These are phyloP conservation scores for Verticillium dahliae DNA, from an alignment of 2,329 filamentous ascomycete genomes.

Conservation along the genomic window DNA sequence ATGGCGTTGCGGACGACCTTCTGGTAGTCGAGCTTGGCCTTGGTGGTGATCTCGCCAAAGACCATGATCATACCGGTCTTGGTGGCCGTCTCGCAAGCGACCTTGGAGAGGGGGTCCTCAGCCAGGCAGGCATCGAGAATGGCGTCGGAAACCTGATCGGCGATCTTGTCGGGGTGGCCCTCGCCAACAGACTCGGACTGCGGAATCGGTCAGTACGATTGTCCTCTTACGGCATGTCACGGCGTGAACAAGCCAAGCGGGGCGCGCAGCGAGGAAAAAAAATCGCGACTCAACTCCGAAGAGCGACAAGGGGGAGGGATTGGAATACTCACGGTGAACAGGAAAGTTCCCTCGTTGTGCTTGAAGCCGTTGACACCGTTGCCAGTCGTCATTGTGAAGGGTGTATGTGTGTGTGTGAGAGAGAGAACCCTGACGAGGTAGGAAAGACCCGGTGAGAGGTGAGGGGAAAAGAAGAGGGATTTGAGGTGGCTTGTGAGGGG, in stretches of 20 bases:
- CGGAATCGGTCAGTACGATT: not conserved
- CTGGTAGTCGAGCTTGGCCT: slow-evolving; percentile 94
- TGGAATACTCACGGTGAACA: slow-evolving; percentile 62
- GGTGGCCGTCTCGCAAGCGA: slow-evolving; percentile 97
- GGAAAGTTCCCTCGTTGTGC: slow-evolving; percentile 64
- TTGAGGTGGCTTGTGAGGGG: slow-evolving; percentile 17
- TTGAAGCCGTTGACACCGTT: slow-evolving; percentile 38
- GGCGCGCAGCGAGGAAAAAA: not conserved
- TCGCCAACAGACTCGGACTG: slow-evolving; percentile 84
- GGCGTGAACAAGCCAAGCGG: not conserved
- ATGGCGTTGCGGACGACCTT: slow-evolving; percentile 90
- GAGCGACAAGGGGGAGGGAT: slow-evolving; percentile 1
- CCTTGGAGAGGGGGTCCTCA: slow-evolving; percentile 95
- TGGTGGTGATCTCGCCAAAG: slow-evolving; percentile 97
- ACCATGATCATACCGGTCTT: slow-evolving; percentile 99
- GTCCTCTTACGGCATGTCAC: slow-evolving; percentile 7
- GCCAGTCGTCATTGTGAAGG: slow-evolving; percentile 50
- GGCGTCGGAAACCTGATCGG: slow-evolving; percentile 97
- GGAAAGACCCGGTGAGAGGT: slow-evolving; percentile 9
- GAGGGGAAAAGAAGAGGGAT: slow-evolving; percentile 16
- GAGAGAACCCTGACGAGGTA: slow-evolving; percentile 7
- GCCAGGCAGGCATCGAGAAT: slow-evolving; percentile 95
- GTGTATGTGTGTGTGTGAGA: slow-evolving; percentile 4
- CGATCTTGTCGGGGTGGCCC: slow-evolving; percentile 94
- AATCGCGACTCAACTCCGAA: not conserved